Evolutionary conservation across 768 basidiomycete genomes (phyloP), one percentile per base, ranked within the genome.

Genomic region (Flagelloscypha sp.): DNA sequence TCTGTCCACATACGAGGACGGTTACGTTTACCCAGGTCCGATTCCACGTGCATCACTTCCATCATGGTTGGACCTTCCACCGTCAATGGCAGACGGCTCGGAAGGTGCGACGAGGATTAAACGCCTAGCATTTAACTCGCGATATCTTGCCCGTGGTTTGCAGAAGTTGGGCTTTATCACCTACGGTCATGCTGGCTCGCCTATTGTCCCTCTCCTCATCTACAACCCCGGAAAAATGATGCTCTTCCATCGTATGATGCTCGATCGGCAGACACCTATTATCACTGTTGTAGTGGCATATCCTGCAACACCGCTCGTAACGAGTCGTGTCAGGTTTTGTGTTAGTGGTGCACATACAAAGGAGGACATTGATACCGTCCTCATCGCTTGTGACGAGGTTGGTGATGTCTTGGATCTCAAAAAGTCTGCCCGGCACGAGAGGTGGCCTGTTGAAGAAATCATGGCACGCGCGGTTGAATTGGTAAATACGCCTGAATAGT

Each of bases 161-260:
- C 67, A 73, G 48, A 93, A 88, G 51, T 76, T 99, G 22, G 95
- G 95, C 0, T 99, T 99, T 69, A 94, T 99, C 65, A 87, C 86
- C 5, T 95, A 92, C 49, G 94, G 94, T 0, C 79, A 87, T 57
- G 74, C 79, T 23, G 79, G 88, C 46, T 90, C 88, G 18, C 94
- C 95, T 2, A 87, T 99, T 48, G 83, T 98, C 3, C 94, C 95
- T 0, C 65, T 98, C 29, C 66, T 99, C 33, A 61, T 98, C 21
- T 98, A 89, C 72, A 77, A 88, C 55, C 87, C 87, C 0, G 93
- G 85, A 34, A 97, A 95, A 66, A 89, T 97, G 88, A 73, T 74
- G 41, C 70, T 83, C 52, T 94, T 97, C 68, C 82, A 84, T 45
- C 72, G 85, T 18, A 69, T 94, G 71, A 95, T 97, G 90, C 69